Conservation (phyloP, 345 rosid genomes). For the Rhizophora mangle region DNA sequence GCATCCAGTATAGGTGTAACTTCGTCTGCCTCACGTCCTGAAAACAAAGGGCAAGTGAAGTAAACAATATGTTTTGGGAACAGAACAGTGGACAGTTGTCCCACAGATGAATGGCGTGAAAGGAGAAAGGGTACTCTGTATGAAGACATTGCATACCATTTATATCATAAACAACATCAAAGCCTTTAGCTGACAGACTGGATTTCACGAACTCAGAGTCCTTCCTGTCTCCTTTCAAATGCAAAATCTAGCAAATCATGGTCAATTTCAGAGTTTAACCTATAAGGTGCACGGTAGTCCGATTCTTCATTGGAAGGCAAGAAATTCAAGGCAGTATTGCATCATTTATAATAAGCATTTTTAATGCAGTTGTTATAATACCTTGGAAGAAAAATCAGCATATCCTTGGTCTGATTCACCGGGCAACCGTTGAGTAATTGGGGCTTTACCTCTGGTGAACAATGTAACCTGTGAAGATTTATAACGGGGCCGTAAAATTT, state of each 20-base stretch:
- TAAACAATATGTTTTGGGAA: neutral
- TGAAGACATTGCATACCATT: constrained; percentile 48
- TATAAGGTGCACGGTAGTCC: neutral
- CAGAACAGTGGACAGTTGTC: neutral
- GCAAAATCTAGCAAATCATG: constrained; percentile 60
- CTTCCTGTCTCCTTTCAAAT: constrained; percentile 93
- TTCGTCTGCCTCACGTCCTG: constrained; percentile 92
- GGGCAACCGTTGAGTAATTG: constrained; percentile 77
- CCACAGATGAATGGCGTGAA: neutral
- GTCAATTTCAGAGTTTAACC: neutral
- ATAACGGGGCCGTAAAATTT: neutral
- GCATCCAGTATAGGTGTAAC: constrained; percentile 91
- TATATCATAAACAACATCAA: constrained; percentile 89
- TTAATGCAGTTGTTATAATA: constrained; percentile 18
- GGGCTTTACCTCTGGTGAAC: constrained; percentile 93
- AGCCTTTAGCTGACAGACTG: constrained; percentile 91
- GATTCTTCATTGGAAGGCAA: neutral
- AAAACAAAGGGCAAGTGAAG: constrained; percentile 13
- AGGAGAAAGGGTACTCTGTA: neutral
- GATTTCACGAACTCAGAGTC: constrained; percentile 94
- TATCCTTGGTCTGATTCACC: constrained; percentile 87
- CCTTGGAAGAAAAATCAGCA: constrained; percentile 88
- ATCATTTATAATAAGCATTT: neutral
- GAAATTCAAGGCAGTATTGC: neutral
- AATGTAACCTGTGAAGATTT: constrained; percentile 65